Base-by-base conservation (phyloP, 2,329 filamentous ascomycete genomes). In the Beauveria caledonica region DNA sequence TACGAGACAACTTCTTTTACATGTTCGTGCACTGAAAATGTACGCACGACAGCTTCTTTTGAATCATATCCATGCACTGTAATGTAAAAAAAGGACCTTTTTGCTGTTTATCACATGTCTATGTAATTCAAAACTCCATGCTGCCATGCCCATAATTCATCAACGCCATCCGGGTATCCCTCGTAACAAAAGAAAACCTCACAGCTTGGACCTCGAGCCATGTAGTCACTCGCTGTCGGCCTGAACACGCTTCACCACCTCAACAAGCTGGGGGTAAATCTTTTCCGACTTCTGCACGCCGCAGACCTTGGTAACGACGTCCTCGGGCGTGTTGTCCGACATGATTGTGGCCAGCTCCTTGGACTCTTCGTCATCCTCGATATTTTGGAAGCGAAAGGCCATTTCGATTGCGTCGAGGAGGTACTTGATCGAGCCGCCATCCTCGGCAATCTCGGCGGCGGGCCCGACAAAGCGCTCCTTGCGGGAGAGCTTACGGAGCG, bases 381-480 rank as follows among this genome's bases (percentile, higher is more conserved):
- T 89, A 68, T 96, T 90, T 78, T 97, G 92, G 86, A 97, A 99
- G 64, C 89, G 90, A 73, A 99, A 87, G 7, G 90, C 87, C 86
- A 93, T 91, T 80, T 97, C 93, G 50, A 94, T 85, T 21, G 90
- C 89, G 62, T 87, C 88, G 58, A 97, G 79, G 33, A 99, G 82
- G 58, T 84, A 86, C 61, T 86, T 81, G 72, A 87, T 88, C 67
- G 84, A 82, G 75, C 90, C 80, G 62, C 85, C 91, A 62, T 83
- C 80, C 80, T 96, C 91, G 50, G 92, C 92, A 19, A 99, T 84
- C 76, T 96, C 89, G 10, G 90, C 85, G 50, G 94, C 93, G 5
- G 94, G 94, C 50, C 89, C 92, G 68, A 99, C 87, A 79, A 99
- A 96, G 49, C 94, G 92, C 79, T 99, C 94, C 78, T 95, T 94